Conservation (phyloP, 1,284 basidiomycete genomes). For the Rhodotorula glutinis region DNA sequence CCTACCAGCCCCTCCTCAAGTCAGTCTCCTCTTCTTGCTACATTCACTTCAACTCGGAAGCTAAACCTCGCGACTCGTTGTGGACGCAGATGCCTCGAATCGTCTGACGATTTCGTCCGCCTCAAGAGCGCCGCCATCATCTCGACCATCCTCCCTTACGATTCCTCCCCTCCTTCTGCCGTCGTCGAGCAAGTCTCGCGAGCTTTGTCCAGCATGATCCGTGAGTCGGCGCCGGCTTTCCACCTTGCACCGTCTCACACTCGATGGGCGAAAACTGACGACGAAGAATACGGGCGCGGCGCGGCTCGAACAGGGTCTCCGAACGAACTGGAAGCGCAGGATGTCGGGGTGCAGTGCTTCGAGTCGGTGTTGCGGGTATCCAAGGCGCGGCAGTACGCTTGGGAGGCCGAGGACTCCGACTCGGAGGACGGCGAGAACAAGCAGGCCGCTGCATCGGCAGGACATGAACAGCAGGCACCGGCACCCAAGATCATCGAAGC, state of each 20-base stretch:
- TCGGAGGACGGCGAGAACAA: not conserved
- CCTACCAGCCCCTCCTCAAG: constrained; percentile 80
- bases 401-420: constrained; percentile 46
- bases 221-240: constrained; percentile 33
- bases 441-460: not conserved
- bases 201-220: constrained; percentile 32
- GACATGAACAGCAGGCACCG: constrained; percentile 17
- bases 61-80: no score
- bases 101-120: constrained; percentile 88
- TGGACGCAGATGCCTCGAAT: constrained; percentile 65
- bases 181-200: constrained; percentile 29
- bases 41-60: not conserved
- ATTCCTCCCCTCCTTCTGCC: constrained; percentile 12
- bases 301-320: constrained; percentile 10
- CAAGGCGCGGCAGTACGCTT: constrained; percentile 62
- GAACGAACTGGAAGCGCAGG: constrained; percentile 63
- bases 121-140: constrained; percentile 85
- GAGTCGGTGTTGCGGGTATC: constrained; percentile 78
- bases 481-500: constrained; percentile 54
- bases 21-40: constrained; percentile 47
- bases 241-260: no score
- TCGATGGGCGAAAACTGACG: no score
- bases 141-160: constrained; percentile 73
- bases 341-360: constrained; percentile 84
- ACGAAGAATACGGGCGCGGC: no score